Percentiles rank a stretch among this genome's conserved stretches.
Evolutionary conservation across 129 eudicot species (phyloP).

Genomic region (Flaveria sonorensis): DNA sequence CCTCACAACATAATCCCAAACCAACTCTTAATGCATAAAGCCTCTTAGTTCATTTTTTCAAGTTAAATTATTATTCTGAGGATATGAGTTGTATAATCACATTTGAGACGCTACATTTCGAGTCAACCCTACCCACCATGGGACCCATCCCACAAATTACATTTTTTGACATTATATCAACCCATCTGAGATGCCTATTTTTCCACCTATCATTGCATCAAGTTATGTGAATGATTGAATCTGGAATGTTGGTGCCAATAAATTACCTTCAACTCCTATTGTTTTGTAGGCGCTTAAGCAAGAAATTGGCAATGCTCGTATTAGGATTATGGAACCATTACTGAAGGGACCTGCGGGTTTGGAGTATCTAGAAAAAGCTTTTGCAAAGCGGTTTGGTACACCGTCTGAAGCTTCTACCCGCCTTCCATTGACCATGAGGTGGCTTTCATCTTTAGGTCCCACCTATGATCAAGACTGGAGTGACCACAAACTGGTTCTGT

Average conservation of each 20-base stretch:
- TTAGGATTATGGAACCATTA: slow-evolving; percentile 75
- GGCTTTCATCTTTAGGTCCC: slow-evolving; percentile 57
- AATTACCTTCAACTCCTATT: neutral
- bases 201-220: neutral
- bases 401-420: slow-evolving; percentile 59
- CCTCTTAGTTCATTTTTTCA: neutral
- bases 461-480: slow-evolving; percentile 60
- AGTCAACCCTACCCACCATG: neutral
- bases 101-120: neutral
- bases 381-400: slow-evolving; percentile 68
- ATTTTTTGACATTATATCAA: neutral
- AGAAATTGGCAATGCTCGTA: slow-evolving; percentile 86
- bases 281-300: slow-evolving; percentile 66
- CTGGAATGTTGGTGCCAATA: neutral
- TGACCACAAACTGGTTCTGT: slow-evolving; percentile 54
- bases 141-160: neutral
- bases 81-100: neutral
- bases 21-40: neutral
- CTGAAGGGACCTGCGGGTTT: slow-evolving; percentile 89
- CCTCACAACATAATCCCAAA: neutral
- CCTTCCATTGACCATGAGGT: slow-evolving; percentile 66
- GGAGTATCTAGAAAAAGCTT: slow-evolving; percentile 71
- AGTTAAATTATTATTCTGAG: neutral
- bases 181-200: neutral
- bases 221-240: neutral